Evolutionary conservation across 1,139 yeast species (phyloP).

Genomic region (Lodderomyces orthopsilosis): DNA sequence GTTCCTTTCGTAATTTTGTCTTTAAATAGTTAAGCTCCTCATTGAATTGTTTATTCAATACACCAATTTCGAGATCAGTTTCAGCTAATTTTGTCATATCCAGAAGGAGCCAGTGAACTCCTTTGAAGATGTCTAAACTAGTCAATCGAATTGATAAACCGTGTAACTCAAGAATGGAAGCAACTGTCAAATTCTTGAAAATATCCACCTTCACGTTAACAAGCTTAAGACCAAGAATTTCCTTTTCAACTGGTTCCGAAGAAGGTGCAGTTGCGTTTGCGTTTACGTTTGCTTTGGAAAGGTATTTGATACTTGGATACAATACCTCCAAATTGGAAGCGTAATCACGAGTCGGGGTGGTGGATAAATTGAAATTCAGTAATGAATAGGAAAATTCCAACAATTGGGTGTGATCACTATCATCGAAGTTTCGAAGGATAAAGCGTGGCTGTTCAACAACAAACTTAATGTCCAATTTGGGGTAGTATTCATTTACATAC

Average conservation of each 20-base stretch:
- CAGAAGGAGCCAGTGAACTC: conserved; percentile 29
- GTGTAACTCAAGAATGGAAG: conserved; percentile 22
- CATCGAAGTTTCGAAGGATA: conserved; percentile 30
- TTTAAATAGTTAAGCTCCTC: conserved; percentile 20
- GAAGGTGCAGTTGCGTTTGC: neutral
- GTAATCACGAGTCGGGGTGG: conserved; percentile 36
- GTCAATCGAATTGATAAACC: conserved; percentile 26
- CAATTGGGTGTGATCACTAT: conserved; percentile 23
- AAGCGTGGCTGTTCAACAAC: conserved; percentile 45
- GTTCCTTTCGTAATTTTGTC: conserved; percentile 6
- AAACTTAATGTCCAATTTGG: conserved; percentile 38
- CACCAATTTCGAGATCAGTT: conserved; percentile 28
- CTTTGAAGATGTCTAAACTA: conserved; percentile 30
- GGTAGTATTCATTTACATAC: conserved; percentile 41
- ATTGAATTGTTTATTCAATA: conserved; percentile 29
- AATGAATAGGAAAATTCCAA: conserved; percentile 39
- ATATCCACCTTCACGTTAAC: conserved; percentile 24
- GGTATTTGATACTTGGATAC: conserved; percentile 32
- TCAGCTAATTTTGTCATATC: conserved; percentile 28
- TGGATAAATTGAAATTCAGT: conserved; percentile 34
- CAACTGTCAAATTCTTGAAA: conserved; percentile 29
- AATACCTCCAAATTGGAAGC: conserved; percentile 35
- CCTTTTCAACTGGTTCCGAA: conserved; percentile 22
- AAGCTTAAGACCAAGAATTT: conserved; percentile 16
- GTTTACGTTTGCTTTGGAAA: conserved; percentile 23